These are phyloP conservation scores for Penicillium angulare DNA, from an alignment of 495 filamentous ascomycete genomes.

Conservation along the genomic window DNA sequence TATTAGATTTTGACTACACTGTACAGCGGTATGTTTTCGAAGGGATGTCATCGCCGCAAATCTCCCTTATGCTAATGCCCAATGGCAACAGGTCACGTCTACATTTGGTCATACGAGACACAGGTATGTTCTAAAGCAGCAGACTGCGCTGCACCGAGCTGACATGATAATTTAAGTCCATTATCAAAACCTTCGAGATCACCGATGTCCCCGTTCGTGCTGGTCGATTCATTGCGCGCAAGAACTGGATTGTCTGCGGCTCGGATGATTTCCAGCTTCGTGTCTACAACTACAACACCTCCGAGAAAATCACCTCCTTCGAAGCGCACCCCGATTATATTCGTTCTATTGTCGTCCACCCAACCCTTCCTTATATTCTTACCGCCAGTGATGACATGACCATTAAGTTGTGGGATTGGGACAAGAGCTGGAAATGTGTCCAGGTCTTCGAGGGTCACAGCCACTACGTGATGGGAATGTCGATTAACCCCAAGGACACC, in stretches of 20 bases:
- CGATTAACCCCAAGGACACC: conserved; percentile 99
- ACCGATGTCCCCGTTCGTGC: conserved; percentile 98
- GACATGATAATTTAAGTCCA: conserved; percentile 50
- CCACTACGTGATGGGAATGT: conserved; percentile 98
- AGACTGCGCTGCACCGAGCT: background rate
- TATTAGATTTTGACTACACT: conserved; percentile 82
- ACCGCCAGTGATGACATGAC: conserved; percentile 99
- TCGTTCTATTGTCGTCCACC: conserved; percentile 95
- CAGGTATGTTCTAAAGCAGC: conserved; percentile 52
- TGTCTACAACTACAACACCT: conserved; percentile 98
- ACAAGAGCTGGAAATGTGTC: conserved; percentile 96
- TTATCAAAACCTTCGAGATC: conserved; percentile 99
- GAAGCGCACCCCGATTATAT: conserved; percentile 99
- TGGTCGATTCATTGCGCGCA: conserved; percentile 92
- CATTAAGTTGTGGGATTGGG: conserved; percentile 99
- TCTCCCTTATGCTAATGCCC: conserved; percentile 22
- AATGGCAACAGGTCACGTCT: conserved; percentile 72
- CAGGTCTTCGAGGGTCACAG: conserved; percentile 98
- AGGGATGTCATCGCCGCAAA: conserved; percentile 1
- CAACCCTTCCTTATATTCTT: conserved; percentile 90
- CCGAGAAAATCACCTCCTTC: conserved; percentile 97
- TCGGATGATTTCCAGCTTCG: conserved; percentile 97
- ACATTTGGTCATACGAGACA: conserved; percentile 99
- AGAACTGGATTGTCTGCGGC: conserved; percentile 99
- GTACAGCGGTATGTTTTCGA: conserved; percentile 72